Conservation (phyloP, 495 filamentous ascomycete genomes). For the Penicillium egyptiacum region DNA sequence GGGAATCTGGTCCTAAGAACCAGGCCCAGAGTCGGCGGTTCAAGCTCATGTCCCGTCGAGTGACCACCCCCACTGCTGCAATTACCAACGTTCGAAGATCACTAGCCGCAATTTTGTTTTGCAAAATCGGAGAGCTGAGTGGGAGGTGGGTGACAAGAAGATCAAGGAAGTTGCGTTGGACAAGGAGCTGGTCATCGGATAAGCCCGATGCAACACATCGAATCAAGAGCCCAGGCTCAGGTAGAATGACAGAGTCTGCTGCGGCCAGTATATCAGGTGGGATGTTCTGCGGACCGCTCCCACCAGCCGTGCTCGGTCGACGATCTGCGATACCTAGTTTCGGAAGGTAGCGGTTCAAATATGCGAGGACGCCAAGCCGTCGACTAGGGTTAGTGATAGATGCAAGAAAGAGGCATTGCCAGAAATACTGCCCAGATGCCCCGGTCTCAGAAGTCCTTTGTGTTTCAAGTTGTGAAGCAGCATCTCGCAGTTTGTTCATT, state of each 20-base stretch:
- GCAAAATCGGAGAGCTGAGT: constrained; percentile 80
- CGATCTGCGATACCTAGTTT: constrained; percentile 55
- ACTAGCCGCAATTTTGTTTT: constrained; percentile 62
- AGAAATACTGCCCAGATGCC: constrained; percentile 82
- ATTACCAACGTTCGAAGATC: constrained; percentile 80
- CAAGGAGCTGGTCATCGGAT: constrained; percentile 83
- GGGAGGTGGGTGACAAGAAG: constrained; percentile 88
- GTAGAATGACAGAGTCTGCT: constrained; percentile 77
- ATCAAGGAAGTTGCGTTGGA: constrained; percentile 92
- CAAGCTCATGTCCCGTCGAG: constrained; percentile 90
- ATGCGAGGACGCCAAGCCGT: constrained; percentile 83
- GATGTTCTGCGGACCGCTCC: constrained; percentile 23
- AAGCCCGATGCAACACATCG: constrained; percentile 89
- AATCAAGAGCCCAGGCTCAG: constrained; percentile 87
- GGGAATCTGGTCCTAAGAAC: constrained; percentile 81
- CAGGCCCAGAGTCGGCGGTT: constrained; percentile 96
- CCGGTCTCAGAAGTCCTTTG: constrained; percentile 48
- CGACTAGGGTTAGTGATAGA: constrained; percentile 84
- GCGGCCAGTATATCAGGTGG: constrained; percentile 40
- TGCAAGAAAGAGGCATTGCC: constrained; percentile 96
- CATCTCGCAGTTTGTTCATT: constrained; percentile 72
- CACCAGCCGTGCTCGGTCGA: constrained; percentile 33
- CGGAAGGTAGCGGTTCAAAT: constrained; percentile 75
- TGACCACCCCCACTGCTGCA: constrained; percentile 81
- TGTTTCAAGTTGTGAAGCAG: constrained; percentile 54